A percentile compares a stretch with the other conserved stretches of the same genome.
These are phyloP conservation scores for Elsinoe ampelina DNA, from an alignment of 2,329 filamentous ascomycete genomes.

Conservation along the genomic window DNA sequence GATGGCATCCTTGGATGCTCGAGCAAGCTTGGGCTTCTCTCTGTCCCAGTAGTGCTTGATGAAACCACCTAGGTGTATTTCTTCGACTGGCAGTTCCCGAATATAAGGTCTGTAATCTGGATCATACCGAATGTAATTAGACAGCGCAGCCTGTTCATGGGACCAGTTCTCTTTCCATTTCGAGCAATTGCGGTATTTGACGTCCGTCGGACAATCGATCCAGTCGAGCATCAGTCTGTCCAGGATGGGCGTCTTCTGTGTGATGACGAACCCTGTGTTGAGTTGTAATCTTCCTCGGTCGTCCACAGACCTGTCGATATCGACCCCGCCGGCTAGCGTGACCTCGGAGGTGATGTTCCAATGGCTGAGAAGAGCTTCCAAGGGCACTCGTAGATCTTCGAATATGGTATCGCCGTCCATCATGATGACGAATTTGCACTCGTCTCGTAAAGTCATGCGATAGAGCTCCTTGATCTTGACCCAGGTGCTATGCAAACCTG, in stretches of 20 bases:
- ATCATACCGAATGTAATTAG: slow-evolving; percentile 28
- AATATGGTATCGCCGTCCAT: slow-evolving; percentile 39
- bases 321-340: slow-evolving; percentile 38
- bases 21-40: not conserved
- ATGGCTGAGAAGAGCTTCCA: slow-evolving; percentile 42
- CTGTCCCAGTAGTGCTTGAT: not conserved
- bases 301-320: slow-evolving; percentile 29
- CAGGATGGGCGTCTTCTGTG: slow-evolving; percentile 29
- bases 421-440: slow-evolving; percentile 37
- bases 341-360: slow-evolving; percentile 36
- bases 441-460: slow-evolving; percentile 14
- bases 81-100: not conserved
- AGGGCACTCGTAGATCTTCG: slow-evolving; percentile 34
- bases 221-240: slow-evolving; percentile 26
- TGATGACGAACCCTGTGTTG: slow-evolving; percentile 39
- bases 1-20: not conserved
- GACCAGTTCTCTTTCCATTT: slow-evolving; percentile 24
- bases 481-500: slow-evolving; percentile 39
- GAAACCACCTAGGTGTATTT: not conserved
- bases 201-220: slow-evolving; percentile 26
- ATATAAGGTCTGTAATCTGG: slow-evolving; percentile 25
- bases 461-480: slow-evolving; percentile 35
- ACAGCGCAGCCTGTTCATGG: slow-evolving; percentile 28
- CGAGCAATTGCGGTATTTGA: slow-evolving; percentile 26
- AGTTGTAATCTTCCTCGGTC: slow-evolving; percentile 26